Evolutionary conservation across 2,329 filamentous ascomycete genomes (phyloP), one percentile per base, ranked within the genome.

Genomic region (Alternaria metachromatica): DNA sequence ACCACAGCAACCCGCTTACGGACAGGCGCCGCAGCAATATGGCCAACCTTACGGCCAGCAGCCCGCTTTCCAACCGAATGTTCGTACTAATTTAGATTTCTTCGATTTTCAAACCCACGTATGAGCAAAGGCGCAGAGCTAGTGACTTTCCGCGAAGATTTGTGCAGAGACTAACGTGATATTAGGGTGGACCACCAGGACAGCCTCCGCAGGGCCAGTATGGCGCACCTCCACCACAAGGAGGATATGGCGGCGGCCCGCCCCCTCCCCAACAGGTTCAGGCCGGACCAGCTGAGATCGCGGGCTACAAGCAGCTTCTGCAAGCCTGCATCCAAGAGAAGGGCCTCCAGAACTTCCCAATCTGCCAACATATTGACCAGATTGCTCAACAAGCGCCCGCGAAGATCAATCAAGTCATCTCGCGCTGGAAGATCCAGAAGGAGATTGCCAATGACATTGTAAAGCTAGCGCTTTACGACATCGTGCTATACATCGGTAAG

Each of bases 391-490:
- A 81, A 44, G 86, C 85, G 13, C 77, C 81, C 5, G 74, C 78
- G 55, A 84, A 87, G 73, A 82, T 89, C 67, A 84, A 85, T 63
- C 84, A 84, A 63, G 79, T 90, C 50, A 87, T 86, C 60, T 81
- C 84, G 64, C 82, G 86, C 67, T 89, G 87, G 85, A 81, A 82
- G 60, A 82, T 90, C 53, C 84, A 84, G 8, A 83, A 83, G 66
- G 88, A 90, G 77, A 85, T 90, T 62, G 88, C 86, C 49, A 87
- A 85, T 59, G 88, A 90, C 74, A 85, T 90, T 62, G 86, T 89
- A 72, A 88, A 89, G 74, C 82, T 90, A 25, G 83, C 86, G 5
- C 79, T 90, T 25, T 90, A 87, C 76, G 88, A 90, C 70, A 84
- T 89, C 41, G 81, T 89, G 48, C 80, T 90, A 53, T 90, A 88